phyloP scores from a whole-genome alignment of 768 basidiomycete species.

The Kwoniella bestiolae region DNA sequence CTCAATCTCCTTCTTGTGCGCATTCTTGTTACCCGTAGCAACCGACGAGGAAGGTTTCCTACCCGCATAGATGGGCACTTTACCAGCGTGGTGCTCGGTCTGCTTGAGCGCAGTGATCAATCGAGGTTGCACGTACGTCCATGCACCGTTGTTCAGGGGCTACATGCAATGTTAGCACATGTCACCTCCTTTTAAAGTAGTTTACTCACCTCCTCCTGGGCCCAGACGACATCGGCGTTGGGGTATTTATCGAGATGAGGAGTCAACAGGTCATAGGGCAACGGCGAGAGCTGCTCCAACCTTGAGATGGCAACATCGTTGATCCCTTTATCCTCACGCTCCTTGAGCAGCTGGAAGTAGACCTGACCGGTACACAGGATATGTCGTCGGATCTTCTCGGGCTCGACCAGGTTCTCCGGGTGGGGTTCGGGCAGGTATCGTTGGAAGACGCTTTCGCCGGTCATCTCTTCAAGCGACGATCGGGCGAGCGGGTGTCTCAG shows the following conservation, averaged over 20 bases:
- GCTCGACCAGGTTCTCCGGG: constrained; percentile 69
- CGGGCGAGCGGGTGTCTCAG: constrained; percentile 92
- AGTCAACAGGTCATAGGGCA: constrained; percentile 94
- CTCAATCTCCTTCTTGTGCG: constrained; percentile 91
- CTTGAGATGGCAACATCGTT: constrained; percentile 93
- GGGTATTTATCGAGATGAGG: constrained; percentile 96
- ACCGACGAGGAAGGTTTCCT: constrained; percentile 84
- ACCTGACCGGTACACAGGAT: constrained; percentile 96
- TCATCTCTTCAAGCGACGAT: constrained; percentile 84
- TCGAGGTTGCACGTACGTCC: constrained; percentile 93
- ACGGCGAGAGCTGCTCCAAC: constrained; percentile 92
- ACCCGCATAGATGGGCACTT: constrained; percentile 89
- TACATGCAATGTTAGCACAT: constrained; percentile 60
- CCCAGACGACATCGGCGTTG: constrained; percentile 91
- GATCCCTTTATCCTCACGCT: constrained; percentile 87
- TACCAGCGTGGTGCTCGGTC: constrained; percentile 86
- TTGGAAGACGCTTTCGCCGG: constrained; percentile 85
- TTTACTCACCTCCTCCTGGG: constrained; percentile 66
- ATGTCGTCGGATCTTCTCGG: constrained; percentile 87
- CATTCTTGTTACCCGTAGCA: constrained; percentile 61
- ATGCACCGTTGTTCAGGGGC: constrained; percentile 95
- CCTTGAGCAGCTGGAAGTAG: constrained; percentile 84
- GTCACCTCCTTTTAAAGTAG: neutral
- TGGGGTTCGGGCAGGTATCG: constrained; percentile 87
- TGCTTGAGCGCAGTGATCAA: constrained; percentile 90